Evolutionary conservation across 306 rosid species (phyloP), one percentile per base, ranked within the genome.

Genomic region (Rosa chinensis): DNA sequence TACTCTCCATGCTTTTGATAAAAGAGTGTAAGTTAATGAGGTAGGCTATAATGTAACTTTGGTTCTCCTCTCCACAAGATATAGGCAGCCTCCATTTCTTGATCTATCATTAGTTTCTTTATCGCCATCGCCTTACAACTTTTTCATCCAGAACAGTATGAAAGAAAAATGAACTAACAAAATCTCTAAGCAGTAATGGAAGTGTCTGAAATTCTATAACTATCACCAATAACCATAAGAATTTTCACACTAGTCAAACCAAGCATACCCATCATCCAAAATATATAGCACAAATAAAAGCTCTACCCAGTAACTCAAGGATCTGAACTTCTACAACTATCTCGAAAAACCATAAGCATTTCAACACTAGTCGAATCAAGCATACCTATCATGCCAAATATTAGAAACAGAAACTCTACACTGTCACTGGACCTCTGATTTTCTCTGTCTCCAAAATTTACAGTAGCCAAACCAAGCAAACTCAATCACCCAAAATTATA

Each of bases 201-300:
- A 53, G 47, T 13, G 20, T 53, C 49, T 53, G n/a, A n/a, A 37
- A 37, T 52, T 53, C 37, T 12, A 52, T 40, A 73, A 55, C 42
- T 62, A 40, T 58, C 67, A 35, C 64, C 16, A 8, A 40, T n/a
- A 55, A 21, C 40, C 42, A 7, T n/a, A 53, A 39, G 1, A 8
- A n/a, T 50, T n/a, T 55, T 39, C 37, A 37, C 53, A 40, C 42
- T 28, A 8, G 42, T 44, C 35, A 61, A 61, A 16, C 25, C 40
- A 58, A 58, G 47, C 52, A 17, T 25, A 44, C 20, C 44, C 78
- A 59, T 75, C 59, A 43, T 49, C 45, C 25, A 44, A 59, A 74
- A 40, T 25, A 25, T 25, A 25, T 35, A 74, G 39, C 8, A 64
- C 3, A 28, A 28, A 28, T 20, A 62, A 62, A 64, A 17, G n/a